Percentiles rank a stretch among this genome's conserved stretches.
phyloP scores from a whole-genome alignment of 305 asterid genomes.

The Euphrasia arctica region DNA sequence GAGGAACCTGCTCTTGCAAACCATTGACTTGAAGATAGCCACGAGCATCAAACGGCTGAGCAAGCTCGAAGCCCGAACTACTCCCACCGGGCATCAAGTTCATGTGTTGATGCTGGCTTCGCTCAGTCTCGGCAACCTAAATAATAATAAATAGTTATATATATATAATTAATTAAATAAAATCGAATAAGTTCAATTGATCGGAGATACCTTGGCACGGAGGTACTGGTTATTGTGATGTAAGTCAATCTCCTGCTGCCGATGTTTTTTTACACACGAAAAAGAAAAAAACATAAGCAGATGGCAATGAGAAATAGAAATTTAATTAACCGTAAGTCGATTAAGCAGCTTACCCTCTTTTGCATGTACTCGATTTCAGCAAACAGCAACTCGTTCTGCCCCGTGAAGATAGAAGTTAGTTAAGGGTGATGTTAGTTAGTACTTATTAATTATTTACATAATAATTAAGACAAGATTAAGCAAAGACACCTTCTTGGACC shows the following conservation, averaged over 20 bases:
- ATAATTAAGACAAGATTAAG: neutral
- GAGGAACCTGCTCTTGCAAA: conserved; percentile 46
- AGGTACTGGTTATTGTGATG: conserved; percentile 88
- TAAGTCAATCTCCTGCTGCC: conserved; percentile 90
- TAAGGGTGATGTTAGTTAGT: neutral
- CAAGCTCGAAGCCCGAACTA: conserved; percentile 45
- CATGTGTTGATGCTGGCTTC: conserved; percentile 64
- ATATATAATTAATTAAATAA: too few species aligned
- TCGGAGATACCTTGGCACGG: conserved; percentile 62
- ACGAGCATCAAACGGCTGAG: conserved; percentile 49
- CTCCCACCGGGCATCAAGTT: conserved; percentile 54
- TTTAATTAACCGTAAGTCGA: neutral
- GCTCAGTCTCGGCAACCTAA: conserved; percentile 77
- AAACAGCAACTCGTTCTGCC: conserved; percentile 79
- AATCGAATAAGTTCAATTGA: neutral
- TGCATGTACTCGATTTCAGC: conserved; percentile 94
- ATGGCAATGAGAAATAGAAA: neutral
- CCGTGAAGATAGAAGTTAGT: neutral
- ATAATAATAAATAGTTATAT: neutral
- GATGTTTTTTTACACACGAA: conserved; percentile 18
- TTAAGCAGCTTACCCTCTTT: conserved; percentile 67
- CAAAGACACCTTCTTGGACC: conserved; percentile 66
- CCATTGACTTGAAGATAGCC: conserved; percentile 62
- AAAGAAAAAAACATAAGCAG: conserved; percentile 29
- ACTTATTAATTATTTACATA: neutral